These are phyloP conservation scores for Leccinum fuscescens DNA, from an alignment of 1,284 basidiomycete species.

Conservation along the genomic window DNA sequence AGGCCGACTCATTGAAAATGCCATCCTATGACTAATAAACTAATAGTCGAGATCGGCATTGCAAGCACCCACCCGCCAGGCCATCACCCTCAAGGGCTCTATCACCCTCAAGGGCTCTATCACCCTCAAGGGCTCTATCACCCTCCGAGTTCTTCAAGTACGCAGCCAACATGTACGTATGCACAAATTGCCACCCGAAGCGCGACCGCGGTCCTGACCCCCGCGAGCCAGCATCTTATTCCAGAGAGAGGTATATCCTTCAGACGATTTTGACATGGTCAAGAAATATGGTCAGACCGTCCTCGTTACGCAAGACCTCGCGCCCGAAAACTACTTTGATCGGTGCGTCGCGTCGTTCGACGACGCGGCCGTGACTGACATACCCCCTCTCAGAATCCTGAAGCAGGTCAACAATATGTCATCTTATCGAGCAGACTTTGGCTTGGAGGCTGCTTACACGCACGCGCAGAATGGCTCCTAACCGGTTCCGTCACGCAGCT, in stretches of 20 bases:
- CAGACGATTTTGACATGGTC: constrained; percentile 54
- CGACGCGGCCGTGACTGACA: background rate
- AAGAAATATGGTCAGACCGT: too few species aligned
- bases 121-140: constrained; percentile 92
- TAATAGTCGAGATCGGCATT: too few species aligned
- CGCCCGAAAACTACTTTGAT: too few species aligned
- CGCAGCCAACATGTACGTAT: constrained; percentile 85
- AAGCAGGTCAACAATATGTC: constrained; percentile 83
- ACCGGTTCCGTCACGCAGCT: constrained; percentile 88
- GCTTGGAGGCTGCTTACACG: background rate
- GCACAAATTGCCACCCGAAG: background rate
- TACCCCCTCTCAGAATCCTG: constrained; percentile 65
- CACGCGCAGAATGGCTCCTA: constrained; percentile 79
- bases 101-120: constrained; percentile 95
- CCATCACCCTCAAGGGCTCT: constrained; percentile 94
- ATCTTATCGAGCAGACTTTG: background rate
- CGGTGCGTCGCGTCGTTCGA: constrained; percentile 44
- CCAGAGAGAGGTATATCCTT: constrained; percentile 95
- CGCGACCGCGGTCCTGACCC: background rate
- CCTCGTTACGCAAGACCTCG: too few species aligned
- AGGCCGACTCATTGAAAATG: too few species aligned
- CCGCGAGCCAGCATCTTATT: constrained; percentile 66
- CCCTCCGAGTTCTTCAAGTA: constrained; percentile 99
- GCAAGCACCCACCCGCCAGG: constrained; percentile 66
- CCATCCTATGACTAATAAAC: too few species aligned